Evolutionary conservation across 768 basidiomycete genomes (phyloP).

Genomic region (Boletales sp.): DNA sequence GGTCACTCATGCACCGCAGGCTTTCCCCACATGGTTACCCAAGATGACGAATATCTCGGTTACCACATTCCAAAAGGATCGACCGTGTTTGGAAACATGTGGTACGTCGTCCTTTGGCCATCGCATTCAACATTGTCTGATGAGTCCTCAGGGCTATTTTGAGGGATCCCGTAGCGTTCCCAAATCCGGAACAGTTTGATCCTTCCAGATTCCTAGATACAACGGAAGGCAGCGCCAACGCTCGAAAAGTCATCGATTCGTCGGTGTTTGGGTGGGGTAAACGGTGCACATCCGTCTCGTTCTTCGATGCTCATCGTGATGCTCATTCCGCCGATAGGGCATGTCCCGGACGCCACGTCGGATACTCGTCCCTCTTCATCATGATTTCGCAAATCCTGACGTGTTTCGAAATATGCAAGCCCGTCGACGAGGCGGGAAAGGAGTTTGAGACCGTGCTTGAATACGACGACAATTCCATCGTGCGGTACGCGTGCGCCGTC

Average conservation of each 20-base stretch:
- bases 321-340: not conserved
- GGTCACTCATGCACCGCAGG: not conserved
- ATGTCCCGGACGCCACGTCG: not conserved
- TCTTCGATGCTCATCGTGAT: not conserved
- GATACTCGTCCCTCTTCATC: not conserved
- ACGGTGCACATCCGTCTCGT: not conserved
- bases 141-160: not conserved
- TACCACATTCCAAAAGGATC: not conserved
- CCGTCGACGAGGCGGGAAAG: not conserved
- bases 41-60: not conserved
- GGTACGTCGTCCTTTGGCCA: not conserved
- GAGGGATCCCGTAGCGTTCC: not conserved
- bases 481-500: not conserved
- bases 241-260: not conserved
- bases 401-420: slow-evolving; percentile 1
- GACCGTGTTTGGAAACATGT: not conserved
- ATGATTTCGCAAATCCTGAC: not conserved
- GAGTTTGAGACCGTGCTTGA: not conserved
- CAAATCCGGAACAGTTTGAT: not conserved
- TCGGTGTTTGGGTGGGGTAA: not conserved
- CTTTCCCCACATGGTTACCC: not conserved
- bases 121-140: not conserved
- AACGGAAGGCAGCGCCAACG: not conserved
- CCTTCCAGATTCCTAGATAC: not conserved
- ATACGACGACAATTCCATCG: not conserved